Conservation (phyloP, 2,329 filamentous ascomycete species). For the Grosmannia huntii region DNA sequence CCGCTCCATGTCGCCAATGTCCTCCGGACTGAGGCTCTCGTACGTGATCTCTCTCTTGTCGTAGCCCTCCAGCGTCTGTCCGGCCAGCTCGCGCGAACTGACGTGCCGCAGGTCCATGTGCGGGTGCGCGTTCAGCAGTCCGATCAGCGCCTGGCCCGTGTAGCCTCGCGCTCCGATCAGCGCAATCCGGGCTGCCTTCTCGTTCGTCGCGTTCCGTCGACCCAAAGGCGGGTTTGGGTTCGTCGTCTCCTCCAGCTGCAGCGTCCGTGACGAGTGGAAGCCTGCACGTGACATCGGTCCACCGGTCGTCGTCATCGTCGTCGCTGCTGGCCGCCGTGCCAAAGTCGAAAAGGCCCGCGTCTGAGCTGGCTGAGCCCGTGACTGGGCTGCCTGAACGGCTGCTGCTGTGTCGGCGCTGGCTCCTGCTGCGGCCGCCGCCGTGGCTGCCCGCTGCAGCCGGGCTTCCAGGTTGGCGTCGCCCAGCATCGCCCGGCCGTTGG, state of each 20-base stretch:
- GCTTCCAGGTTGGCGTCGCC: slow-evolving; percentile 80
- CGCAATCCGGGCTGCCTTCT: slow-evolving; percentile 64
- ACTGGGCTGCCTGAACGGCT: slow-evolving; percentile 1
- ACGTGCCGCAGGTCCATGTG: slow-evolving; percentile 84
- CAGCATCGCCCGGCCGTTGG: slow-evolving; percentile 74
- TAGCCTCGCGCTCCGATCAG: slow-evolving; percentile 89
- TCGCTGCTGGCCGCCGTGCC: slow-evolving; percentile 24
- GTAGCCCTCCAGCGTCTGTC: slow-evolving; percentile 80
- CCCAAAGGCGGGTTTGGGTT: slow-evolving; percentile 87
- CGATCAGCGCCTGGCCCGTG: slow-evolving; percentile 82
- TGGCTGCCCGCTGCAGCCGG: slow-evolving; percentile 66
- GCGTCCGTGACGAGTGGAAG: slow-evolving; percentile 16
- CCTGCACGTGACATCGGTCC: background rate
- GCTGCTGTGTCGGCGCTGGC: slow-evolving; percentile 7
- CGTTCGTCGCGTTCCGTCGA: slow-evolving; percentile 76
- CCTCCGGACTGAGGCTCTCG: slow-evolving; percentile 78
- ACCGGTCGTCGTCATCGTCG: background rate
- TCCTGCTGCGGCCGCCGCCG: slow-evolving; percentile 17
- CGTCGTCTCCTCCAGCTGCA: slow-evolving; percentile 50
- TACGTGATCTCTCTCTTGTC: slow-evolving; percentile 85
- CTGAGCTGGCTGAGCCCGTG: slow-evolving; percentile 33
- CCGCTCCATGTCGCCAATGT: slow-evolving; percentile 73
- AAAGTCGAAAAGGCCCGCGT: slow-evolving; percentile 56
- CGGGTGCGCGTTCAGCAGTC: slow-evolving; percentile 75
- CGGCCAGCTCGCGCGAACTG: slow-evolving; percentile 82